Evolutionary conservation across 371 early-diverging fungal species (phyloP), one percentile per base, ranked within the genome.

Genomic region (Actinomortierella wolfii): DNA sequence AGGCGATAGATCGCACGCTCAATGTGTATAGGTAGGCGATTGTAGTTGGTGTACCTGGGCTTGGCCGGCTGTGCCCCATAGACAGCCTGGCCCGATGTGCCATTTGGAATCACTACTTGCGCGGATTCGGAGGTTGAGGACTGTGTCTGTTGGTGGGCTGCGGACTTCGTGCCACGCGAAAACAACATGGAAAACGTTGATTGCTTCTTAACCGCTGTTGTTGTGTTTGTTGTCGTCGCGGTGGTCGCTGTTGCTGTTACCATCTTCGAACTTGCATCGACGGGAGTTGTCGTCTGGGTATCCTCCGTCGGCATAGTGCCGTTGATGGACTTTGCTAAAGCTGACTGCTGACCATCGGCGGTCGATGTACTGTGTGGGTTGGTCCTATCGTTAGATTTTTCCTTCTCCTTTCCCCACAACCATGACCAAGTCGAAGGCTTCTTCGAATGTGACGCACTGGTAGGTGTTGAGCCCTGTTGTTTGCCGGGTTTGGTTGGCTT

Each of bases 1-100:
- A 95, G 76, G n/a, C 93, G 90, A 70, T 96, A 97, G 17, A 96
- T 88, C 9, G 89, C 87, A 28, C 94, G 88, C 70, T 95, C 96
- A 45, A 93, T 85, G 52, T 94, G 90, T n/a, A 93, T 81, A 1
- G 94, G 93, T 52, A 91, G 68, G 11, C 92, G 83, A 34, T 82
- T 85, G 59, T 81, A 81, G 67, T 88, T 86, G 20, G 76, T 73
- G 68, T 84, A 83, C 70, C 75, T 88, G 83, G 61, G 85, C 82
- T 57, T 86, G n/a, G 51, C 51, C 34, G 34, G 34, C 34, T 4
- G 4, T 34, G 11, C 34, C 11, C 34, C 34, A 34, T 34, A 11
- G 34, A 34, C 34, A 4, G 34, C 4, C 26, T 56, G 52, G 5
- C 64, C 60, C 7, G 55, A 47, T 2, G 26, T 45, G 20, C 60